A percentile compares a stretch with the other conserved stretches of the same genome.
These are phyloP conservation scores for Aegilops sharonensis DNA, from an alignment of 176 grass and related monocot species.

Conservation along the genomic window DNA sequence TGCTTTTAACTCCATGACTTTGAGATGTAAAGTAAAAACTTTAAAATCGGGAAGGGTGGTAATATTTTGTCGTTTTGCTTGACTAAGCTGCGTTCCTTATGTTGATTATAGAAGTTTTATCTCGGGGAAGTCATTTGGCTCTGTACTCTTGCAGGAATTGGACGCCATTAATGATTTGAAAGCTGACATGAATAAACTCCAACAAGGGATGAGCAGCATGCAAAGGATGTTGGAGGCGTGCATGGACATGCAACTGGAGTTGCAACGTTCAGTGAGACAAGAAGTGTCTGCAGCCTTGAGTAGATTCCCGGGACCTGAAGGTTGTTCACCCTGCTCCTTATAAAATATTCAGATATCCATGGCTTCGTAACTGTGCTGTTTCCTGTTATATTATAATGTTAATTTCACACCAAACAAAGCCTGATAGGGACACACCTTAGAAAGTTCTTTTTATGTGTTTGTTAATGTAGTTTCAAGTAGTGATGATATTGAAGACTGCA, in stretches of 20 bases:
- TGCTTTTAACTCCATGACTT: background rate
- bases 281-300: conserved; percentile 97
- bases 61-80: conserved; percentile 5
- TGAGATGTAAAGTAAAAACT: conserved; percentile 14
- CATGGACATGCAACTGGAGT: conserved; percentile 97
- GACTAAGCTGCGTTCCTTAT: background rate
- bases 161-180: conserved; percentile 88
- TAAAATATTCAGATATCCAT: background rate
- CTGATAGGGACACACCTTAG: background rate
- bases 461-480: conserved; percentile 20
- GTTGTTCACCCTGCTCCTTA: conserved; percentile 31
- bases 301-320: conserved; percentile 58
- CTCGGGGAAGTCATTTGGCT: background rate
- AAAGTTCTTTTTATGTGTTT: background rate
- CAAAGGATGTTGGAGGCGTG: conserved; percentile 91
- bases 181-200: conserved; percentile 76
- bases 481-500: background rate
- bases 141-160: conserved; percentile 73
- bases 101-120: background rate
- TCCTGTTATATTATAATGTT: background rate
- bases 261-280: conserved; percentile 92
- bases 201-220: conserved; percentile 96
- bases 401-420: background rate
- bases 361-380: background rate
- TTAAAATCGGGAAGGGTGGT: background rate